Base-by-base conservation (phyloP, 2,329 filamentous ascomycete species). In the Byssoonygena ceratinophila region DNA sequence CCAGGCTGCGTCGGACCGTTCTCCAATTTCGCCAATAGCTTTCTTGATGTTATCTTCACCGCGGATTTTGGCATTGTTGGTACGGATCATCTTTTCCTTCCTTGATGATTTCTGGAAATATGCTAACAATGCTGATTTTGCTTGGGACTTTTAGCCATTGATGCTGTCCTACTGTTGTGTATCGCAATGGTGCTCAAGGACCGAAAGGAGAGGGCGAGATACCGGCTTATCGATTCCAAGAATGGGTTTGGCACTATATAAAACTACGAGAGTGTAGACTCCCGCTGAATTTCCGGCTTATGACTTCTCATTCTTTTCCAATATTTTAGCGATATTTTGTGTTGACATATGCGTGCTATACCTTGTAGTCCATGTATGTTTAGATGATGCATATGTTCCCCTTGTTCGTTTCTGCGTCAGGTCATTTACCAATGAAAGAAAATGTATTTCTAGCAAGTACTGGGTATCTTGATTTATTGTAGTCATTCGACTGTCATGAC, bases 171-270 rank as follows among this genome's bases (percentile, higher is more conserved):
- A 46, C 71, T 91, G 59, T 72, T 91, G 52, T 79, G 80, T 59
- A 81, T 84, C 11, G 82, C 84, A 27, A 88, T 87, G 69, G 74
- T 92, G 41, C 74, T 88, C 61, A 90, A 89, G 75, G 83, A 88
- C 61, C 81, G 86, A 64, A 85, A 84, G 70, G 87, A 92, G 72
- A 80, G 81, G 62, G 82, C 85, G 68, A 77, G 87, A 55, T 92
- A 88, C 71, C 79, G 81, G 54, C 77, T 85, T 63, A 90, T 92
- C 62, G 86, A 91, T 64, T 81, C 88, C 75, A 92, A 92, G 79
- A 79, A 69, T 57, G 80, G 82, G 49, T 70, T 71, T 58, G 68
- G 75, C 48, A 69, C 73, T 29, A 78, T 78, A 65, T 77, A 71
- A 49, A n/a, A 48, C 8, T 27, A 23, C 7, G 22, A 27, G 12